phyloP scores from a whole-genome alignment of 2,329 filamentous ascomycete genomes.

The Lomentospora prolificans region DNA sequence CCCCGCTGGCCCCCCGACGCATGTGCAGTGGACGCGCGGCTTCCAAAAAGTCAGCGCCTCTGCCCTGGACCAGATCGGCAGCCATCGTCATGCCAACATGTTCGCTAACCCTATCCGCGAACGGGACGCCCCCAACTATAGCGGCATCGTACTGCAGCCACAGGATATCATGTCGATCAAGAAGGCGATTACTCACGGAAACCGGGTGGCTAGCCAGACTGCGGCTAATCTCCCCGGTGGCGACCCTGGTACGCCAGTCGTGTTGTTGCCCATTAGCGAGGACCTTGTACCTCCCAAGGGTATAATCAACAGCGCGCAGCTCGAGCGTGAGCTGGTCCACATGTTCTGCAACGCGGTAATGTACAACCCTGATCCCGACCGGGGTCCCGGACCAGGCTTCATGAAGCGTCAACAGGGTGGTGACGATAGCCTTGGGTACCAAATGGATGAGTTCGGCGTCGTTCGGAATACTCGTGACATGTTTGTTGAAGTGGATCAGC shows the following conservation, averaged over 20 bases:
- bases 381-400: slow-evolving; percentile 57
- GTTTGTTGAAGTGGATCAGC: slow-evolving; percentile 77
- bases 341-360: slow-evolving; percentile 99
- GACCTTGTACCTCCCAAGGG: slow-evolving; percentile 77
- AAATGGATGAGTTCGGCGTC: slow-evolving; percentile 72
- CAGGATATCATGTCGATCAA: slow-evolving; percentile 73
- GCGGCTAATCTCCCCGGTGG: slow-evolving; percentile 51
- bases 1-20: slow-evolving; percentile 44
- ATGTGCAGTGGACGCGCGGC: slow-evolving; percentile 67
- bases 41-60: slow-evolving; percentile 64
- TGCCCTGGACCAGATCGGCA: slow-evolving; percentile 66
- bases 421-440: slow-evolving; percentile 46
- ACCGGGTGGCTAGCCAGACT: slow-evolving; percentile 50
- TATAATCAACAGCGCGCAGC: slow-evolving; percentile 86
- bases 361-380: slow-evolving; percentile 82
- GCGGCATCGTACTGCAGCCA: slow-evolving; percentile 61
- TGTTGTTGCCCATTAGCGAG: slow-evolving; percentile 59
- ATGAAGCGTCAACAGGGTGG: slow-evolving; percentile 27
- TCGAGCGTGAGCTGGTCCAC: slow-evolving; percentile 86
- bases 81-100: slow-evolving; percentile 69
- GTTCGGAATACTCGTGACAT: slow-evolving; percentile 83
- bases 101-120: slow-evolving; percentile 69
- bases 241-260: slow-evolving; percentile 43
- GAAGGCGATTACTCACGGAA: slow-evolving; percentile 64
- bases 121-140: slow-evolving; percentile 66